These are phyloP conservation scores for Puccinia coronata DNA, from an alignment of 1,284 basidiomycete species.

Conservation along the genomic window DNA sequence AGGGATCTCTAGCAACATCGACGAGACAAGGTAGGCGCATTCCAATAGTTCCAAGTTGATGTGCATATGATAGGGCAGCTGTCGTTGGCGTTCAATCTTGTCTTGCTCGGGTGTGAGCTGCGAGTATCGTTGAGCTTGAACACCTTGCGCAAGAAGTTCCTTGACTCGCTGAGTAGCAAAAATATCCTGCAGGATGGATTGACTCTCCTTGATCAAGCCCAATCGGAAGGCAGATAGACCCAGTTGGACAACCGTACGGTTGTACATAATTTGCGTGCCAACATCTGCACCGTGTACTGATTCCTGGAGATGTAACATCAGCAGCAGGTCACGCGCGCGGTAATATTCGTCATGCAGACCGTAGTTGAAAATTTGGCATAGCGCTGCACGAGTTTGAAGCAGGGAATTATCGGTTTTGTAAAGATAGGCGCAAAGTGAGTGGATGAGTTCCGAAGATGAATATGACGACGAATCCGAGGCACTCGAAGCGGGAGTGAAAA, in stretches of 20 bases:
- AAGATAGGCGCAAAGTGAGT: slow-evolving; percentile 83
- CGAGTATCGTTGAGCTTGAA: slow-evolving; percentile 85
- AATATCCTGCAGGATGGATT: slow-evolving; percentile 89
- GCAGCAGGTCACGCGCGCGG: slow-evolving; percentile 97
- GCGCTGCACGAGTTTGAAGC: too few species aligned
- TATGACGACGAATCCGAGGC: too few species aligned
- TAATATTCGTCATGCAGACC: slow-evolving; percentile 96
- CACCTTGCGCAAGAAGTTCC: slow-evolving; percentile 94
- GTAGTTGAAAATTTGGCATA: slow-evolving; percentile 96
- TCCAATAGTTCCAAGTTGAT: slow-evolving; percentile 98
- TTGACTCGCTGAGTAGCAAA: slow-evolving; percentile 92
- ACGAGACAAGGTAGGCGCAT: slow-evolving; percentile 94
- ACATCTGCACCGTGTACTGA: too few species aligned
- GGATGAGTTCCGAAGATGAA: slow-evolving; percentile 80
- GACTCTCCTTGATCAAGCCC: slow-evolving; percentile 93
- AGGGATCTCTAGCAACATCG: slow-evolving; percentile 98
- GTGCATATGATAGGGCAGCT: slow-evolving; percentile 99
- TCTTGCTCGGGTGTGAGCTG: slow-evolving; percentile 88
- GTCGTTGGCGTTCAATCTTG: slow-evolving; percentile 89
- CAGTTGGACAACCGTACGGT: slow-evolving; percentile 94
- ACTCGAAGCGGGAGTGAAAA: too few species aligned
- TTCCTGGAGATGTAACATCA: too few species aligned
- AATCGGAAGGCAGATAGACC: slow-evolving; percentile 92
- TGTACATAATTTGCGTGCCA: too few species aligned
- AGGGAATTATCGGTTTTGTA: slow-evolving; percentile 90